Evolutionary conservation across 768 basidiomycete species (phyloP).

Genomic region (Lanmaoa pseudosensibilis): DNA sequence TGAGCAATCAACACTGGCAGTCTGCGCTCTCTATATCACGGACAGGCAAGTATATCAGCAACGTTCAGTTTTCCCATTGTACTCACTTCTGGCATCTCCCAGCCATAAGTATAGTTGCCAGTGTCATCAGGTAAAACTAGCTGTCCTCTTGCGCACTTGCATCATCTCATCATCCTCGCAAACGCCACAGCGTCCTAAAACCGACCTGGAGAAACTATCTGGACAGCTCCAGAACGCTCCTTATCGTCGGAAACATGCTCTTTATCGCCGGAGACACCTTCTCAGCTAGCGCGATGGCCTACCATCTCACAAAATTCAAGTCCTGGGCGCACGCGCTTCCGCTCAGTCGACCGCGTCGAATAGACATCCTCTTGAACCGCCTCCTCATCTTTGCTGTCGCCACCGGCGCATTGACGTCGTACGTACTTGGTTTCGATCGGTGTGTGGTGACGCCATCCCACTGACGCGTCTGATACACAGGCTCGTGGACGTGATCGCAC

Average conservation of each 20-base stretch:
- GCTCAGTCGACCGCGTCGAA: conserved; percentile 5
- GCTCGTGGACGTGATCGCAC: conserved; percentile 27
- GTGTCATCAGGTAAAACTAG: conserved; percentile 17
- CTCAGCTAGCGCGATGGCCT: conserved; percentile 22
- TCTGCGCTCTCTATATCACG: conserved; percentile 19
- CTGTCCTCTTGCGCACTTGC: neutral
- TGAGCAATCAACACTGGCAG: conserved; percentile 8
- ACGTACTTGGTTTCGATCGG: neutral
- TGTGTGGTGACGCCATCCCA: neutral
- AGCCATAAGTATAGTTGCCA: conserved; percentile 19
- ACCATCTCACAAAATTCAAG: conserved; percentile 19
- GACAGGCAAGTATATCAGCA: conserved; percentile 12
- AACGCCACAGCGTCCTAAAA: conserved; percentile 4
- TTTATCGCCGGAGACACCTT: conserved; percentile 28
- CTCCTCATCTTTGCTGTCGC: conserved; percentile 27
- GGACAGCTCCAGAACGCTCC: neutral
- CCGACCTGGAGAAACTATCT: conserved; percentile 17
- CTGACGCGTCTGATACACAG: conserved; percentile 7
- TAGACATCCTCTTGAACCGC: conserved; percentile 23
- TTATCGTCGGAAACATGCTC: conserved; percentile 23
- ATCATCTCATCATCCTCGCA: neutral
- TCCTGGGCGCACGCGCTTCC: conserved; percentile 3
- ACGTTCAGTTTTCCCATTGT: neutral
- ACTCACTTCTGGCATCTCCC: neutral
- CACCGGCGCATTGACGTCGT: conserved; percentile 28